Evolutionary conservation across 2,329 filamentous ascomycete genomes (phyloP).

Genomic region (Cercospora beticola): DNA sequence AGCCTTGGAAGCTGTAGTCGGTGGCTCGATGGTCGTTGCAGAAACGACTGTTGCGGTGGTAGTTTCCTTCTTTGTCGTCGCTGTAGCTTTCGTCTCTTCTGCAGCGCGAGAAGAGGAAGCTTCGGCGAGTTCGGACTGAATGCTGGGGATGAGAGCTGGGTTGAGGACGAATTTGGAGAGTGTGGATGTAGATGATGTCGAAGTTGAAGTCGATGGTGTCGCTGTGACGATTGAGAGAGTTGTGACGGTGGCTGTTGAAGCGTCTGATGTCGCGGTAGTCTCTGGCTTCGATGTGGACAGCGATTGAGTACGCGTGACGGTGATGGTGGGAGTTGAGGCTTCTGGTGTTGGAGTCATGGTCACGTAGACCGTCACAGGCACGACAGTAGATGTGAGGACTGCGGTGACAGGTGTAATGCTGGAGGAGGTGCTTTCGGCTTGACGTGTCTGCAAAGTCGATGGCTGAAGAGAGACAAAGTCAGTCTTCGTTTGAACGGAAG

Average conservation of each 20-base stretch:
- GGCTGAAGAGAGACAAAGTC: not conserved
- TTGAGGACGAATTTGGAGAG: not conserved
- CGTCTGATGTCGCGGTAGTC: not conserved
- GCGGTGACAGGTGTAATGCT: conserved; percentile 9
- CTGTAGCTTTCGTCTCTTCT: not conserved
- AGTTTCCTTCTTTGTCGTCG: not conserved
- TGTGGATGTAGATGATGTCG: not conserved
- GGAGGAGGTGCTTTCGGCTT: conserved; percentile 4
- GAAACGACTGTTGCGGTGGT: not conserved
- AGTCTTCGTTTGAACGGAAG: not conserved
- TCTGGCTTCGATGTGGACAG: not conserved
- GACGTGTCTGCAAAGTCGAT: conserved; percentile 11
- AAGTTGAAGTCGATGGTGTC: not conserved
- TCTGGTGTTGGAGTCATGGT: conserved; percentile 15
- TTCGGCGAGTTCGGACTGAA: not conserved
- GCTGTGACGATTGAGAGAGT: not conserved
- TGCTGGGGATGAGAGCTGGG: not conserved
- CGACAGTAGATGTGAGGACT: not conserved
- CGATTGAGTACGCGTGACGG: conserved; percentile 4
- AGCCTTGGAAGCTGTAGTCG: not conserved
- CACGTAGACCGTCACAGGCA: conserved; percentile 13
- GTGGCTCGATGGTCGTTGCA: conserved; percentile 1
- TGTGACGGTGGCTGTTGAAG: not conserved
- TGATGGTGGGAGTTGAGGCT: not conserved
- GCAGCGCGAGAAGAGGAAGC: not conserved